These are phyloP conservation scores for Torulaspora globosa DNA, from an alignment of 1,139 yeast species.

Conservation along the genomic window DNA sequence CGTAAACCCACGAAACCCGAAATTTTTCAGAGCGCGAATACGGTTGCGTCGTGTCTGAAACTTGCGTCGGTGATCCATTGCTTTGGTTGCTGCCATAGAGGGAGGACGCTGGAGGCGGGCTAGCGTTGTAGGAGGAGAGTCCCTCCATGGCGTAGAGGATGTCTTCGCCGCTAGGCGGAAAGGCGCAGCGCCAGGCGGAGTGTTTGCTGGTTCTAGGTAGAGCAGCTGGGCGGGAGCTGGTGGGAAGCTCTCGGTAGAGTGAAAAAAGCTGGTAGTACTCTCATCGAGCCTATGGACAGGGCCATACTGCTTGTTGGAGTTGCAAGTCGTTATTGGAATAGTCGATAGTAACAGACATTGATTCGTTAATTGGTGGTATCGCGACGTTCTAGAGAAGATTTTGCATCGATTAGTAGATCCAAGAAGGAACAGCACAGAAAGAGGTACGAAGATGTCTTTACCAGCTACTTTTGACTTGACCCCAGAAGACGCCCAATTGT, in stretches of 20 bases:
- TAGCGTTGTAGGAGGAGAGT: too few relatives aligned
- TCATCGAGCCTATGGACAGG: constrained; percentile 4
- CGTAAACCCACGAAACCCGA: background rate
- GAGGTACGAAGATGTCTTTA: constrained; percentile 57
- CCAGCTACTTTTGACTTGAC: constrained; percentile 88
- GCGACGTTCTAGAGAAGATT: constrained; percentile 3
- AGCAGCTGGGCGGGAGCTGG: background rate
- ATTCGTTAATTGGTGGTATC: constrained; percentile 5
- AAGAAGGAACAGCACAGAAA: constrained; percentile 29
- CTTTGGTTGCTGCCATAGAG: too few relatives aligned
- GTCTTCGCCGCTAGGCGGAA: background rate
- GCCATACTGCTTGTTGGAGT: background rate
- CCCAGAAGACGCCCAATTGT: constrained; percentile 99
- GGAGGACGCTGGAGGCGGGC: too few relatives aligned
- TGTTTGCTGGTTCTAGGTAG: background rate
- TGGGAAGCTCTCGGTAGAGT: constrained; percentile 2
- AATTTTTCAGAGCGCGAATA: background rate
- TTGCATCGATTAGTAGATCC: constrained; percentile 11
- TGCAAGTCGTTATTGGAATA: constrained; percentile 7
- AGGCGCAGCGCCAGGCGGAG: background rate
- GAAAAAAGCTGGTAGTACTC: constrained; percentile 11
- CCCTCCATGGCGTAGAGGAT: background rate
- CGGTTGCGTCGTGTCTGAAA: background rate
- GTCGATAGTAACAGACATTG: constrained; percentile 6
- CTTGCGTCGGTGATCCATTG: background rate